Base-by-base conservation (phyloP, 805 yeast species). In the Soucietia sequanensis region DNA sequence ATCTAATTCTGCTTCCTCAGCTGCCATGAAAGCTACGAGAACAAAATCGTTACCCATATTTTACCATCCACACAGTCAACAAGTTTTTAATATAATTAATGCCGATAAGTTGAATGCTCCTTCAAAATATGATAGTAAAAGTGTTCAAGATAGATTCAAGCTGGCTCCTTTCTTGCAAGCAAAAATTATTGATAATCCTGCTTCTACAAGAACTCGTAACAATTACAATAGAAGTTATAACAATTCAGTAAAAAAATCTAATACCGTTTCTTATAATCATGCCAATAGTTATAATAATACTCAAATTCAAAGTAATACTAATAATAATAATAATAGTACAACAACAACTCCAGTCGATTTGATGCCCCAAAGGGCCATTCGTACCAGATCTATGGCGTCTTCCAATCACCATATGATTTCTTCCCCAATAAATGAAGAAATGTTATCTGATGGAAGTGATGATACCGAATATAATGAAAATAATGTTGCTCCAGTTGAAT, bases 91-190 rank as follows among this genome's bases (percentile, higher is more conserved):
- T 37, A 66, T 68, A 33, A 64, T 65, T 50, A 64, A 59, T 38
- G 69, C 70, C 21, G 74, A 68, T 43, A 65, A 61, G 37, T 46
- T 56, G 38, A 66, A 59, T 34, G 51, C 56, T 5, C 51, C 71
- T 4, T 61, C 70, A 10, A 58, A 53, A 31, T 64, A 63, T 43
- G 70, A 67, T 40, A 55, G 59, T 39, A 64, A 66, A 34, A 58
- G 65, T 33, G 62, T 68, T 19, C 68, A 62, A 48, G 70, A 68
- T 27, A 47, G 74, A 34, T 68, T 68, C 48, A 68, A 67, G 41
- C 69, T 62, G 69, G 73, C 72, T 2, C 68, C 72, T 6, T 66
- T 66, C 43, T 50, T 63, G 16, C 69, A 54, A 48, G 66, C 65
- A 17, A 65, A 65, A 34, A 55, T 65, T n/a, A 56, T 67, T 24